Evolutionary conservation across 2,329 filamentous ascomycete genomes (phyloP), one percentile per base, ranked within the genome.

Genomic region (Tolypocladium tropicale): DNA sequence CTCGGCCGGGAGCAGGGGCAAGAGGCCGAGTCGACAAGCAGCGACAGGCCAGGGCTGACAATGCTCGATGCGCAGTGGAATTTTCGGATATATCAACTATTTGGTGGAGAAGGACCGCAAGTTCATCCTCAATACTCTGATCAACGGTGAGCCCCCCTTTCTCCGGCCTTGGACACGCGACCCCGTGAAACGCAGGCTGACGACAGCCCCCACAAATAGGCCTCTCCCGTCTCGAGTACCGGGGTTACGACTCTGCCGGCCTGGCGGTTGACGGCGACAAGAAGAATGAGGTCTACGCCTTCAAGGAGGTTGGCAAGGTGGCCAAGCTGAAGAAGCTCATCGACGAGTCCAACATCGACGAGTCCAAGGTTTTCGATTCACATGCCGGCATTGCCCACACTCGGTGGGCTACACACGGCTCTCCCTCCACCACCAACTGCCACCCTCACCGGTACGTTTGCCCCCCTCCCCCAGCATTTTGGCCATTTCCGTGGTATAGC

Each of bases 281-380:
- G 85, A 96, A 94, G 82, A 95, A 96, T 68, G 90, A 97, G 78
- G 91, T 97, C 64, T 84, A 90, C 63, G 92, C 94, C 61, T 97
- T 91, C 84, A 99, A 99, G 82, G 94, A 97, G 80, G 94, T 99
- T 61, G 94, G 94, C 80, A 99, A 99, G 85, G 94, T 99, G 60
- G 90, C 87, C 73, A 96, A 95, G 78, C 82, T 99, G 72, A 95
- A 89, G 83, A 80, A 92, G 77, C 87, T 97, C 74, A 93, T 97
- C 67, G 90, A 88, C 56, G 84, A 89, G 72, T 80, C 84, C 71
- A 83, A 90, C 68, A 82, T 91, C 75, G 89, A 99, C 76, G 79
- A 91, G 66, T 88, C 83, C 74, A 95, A 96, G 82, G 82, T 91
- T 70, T 97, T 96, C 73, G 94, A 97, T 76, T 96, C 92, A 70